Conservation (phyloP, 805 yeast species). For the Candida incommunis region DNA sequence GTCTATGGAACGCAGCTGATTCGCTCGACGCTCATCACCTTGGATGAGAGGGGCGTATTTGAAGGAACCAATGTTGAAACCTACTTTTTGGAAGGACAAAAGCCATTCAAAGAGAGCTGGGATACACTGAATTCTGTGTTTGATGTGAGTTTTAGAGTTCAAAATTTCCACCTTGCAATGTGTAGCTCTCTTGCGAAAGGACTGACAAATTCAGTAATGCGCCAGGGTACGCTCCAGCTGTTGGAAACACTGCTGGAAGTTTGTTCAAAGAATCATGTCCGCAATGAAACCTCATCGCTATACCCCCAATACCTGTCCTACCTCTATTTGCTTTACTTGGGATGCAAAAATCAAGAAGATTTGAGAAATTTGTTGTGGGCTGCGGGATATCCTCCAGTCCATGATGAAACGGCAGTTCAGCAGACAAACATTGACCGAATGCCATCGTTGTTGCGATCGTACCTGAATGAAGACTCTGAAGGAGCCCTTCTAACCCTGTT, state of each 20-base stretch:
- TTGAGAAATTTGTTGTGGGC: constrained; percentile 14
- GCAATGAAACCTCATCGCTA: constrained; percentile 2
- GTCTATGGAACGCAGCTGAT: constrained; percentile 10
- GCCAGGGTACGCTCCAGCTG: constrained; percentile 11
- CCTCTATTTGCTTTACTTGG: constrained; percentile 13
- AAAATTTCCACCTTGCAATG: constrained; percentile 13
- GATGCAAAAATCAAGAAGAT: constrained; percentile 12
- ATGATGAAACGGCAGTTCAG: not conserved
- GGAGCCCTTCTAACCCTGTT: not conserved
- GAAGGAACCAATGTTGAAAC: constrained; percentile 7
- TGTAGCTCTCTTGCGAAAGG: constrained; percentile 13
- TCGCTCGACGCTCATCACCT: constrained; percentile 8
- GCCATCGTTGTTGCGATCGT: not conserved
- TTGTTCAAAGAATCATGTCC: constrained; percentile 11
- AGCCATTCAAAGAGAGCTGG: constrained; percentile 9
- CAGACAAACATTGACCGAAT: not conserved
- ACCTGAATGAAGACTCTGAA: not conserved
- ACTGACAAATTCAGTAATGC: constrained; percentile 11
- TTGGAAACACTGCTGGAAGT: constrained; percentile 14
- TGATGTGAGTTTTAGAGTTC: constrained; percentile 9
- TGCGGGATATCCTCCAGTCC: constrained; percentile 12
- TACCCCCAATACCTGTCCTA: constrained; percentile 12
- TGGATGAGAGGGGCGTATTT: constrained; percentile 14
- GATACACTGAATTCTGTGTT: constrained; percentile 5
- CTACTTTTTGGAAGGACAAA: constrained; percentile 5